A percentile compares a stretch with the other conserved stretches of the same genome.
These are phyloP conservation scores for Populus hybrid DNA, from an alignment of 441 rosid genomes.

Conservation along the genomic window DNA sequence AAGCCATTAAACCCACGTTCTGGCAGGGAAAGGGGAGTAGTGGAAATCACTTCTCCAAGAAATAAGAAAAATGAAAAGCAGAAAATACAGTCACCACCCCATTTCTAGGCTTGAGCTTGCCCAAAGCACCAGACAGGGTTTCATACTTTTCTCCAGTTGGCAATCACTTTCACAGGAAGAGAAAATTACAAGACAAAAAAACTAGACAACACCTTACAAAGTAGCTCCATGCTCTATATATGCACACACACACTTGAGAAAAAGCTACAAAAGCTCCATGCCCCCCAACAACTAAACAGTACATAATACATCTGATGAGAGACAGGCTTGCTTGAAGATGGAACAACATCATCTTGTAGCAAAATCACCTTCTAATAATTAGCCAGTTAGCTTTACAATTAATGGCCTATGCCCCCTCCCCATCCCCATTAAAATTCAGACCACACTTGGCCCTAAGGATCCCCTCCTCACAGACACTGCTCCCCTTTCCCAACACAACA, in stretches of 20 bases:
- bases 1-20: constrained; percentile 12
- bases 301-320: neutral
- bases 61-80: neutral
- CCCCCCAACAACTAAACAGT: neutral
- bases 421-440: constrained; percentile 14
- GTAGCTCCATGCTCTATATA: too few relatives aligned
- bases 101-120: neutral
- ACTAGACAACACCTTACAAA: too few relatives aligned
- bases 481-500: constrained; percentile 22
- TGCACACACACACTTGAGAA: too few relatives aligned
- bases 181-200: neutral
- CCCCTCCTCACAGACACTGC: constrained; percentile 29
- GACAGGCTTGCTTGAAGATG: too few relatives aligned
- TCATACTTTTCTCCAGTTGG: neutral
- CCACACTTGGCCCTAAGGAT: constrained; percentile 25
- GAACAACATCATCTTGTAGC: too few relatives aligned
- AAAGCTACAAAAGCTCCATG: too few relatives aligned
- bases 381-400: neutral
- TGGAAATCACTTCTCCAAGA: neutral
- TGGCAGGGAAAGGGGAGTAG: neutral
- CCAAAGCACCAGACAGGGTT: neutral
- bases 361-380: neutral
- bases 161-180: neutral
- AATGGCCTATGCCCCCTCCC: neutral
- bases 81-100: neutral